Conservation (phyloP, 805 yeast species). For the Debaryomyces maramus region DNA sequence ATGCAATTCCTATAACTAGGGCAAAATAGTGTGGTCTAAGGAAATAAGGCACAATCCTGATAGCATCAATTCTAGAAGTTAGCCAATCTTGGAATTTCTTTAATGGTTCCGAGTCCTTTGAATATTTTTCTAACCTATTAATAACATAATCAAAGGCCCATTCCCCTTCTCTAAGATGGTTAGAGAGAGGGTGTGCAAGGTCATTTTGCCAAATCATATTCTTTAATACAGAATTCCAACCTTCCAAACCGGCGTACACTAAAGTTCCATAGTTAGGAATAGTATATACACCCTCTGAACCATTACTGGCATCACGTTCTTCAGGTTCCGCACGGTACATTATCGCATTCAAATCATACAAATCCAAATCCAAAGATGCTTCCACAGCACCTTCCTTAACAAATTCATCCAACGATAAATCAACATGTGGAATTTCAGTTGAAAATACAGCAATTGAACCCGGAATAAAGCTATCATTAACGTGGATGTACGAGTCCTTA, state of each 20-base stretch:
- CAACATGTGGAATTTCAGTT: conserved; percentile 68
- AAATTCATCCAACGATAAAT: conserved; percentile 60
- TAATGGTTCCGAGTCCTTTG: conserved; percentile 46
- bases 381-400: conserved; percentile 75
- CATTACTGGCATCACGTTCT: conserved; percentile 78
- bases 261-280: conserved; percentile 74
- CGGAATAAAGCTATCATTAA: conserved; percentile 71
- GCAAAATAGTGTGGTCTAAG: conserved; percentile 87
- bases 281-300: conserved; percentile 68
- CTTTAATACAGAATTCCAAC: conserved; percentile 77
- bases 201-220: conserved; percentile 66
- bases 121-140: conserved; percentile 59
- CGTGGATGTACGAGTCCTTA: conserved; percentile 51
- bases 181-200: conserved; percentile 79
- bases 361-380: conserved; percentile 60
- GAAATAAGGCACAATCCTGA: conserved; percentile 71
- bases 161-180: conserved; percentile 74
- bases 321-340: conserved; percentile 82
- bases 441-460: conserved; percentile 87
- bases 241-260: conserved; percentile 89
- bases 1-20: conserved; percentile 75
- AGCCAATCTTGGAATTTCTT: conserved; percentile 69
- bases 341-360: conserved; percentile 72
- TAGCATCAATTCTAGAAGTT: conserved; percentile 56
- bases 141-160: conserved; percentile 88